Evolutionary conservation across 257 asterid species (phyloP), one percentile per base, ranked within the genome.

Genomic region (Ocimum tenuiflorum): DNA sequence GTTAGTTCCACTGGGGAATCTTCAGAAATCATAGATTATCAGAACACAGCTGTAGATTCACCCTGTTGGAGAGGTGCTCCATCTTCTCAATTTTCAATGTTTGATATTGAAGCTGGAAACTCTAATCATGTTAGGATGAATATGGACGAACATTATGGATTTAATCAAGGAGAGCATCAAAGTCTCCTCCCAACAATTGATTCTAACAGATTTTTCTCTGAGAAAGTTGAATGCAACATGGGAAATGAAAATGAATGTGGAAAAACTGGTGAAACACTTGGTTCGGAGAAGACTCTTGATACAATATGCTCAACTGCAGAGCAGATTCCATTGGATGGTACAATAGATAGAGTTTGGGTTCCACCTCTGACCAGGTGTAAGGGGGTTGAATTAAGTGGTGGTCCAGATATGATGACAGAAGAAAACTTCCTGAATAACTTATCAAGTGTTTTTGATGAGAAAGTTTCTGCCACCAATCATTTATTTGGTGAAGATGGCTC

Each of bases 11-110:
- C 77, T 57, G 85, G 75, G 68, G 71, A 68, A 59, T 82, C 77
- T 74, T 68, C 83, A 15, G 97, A 89, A 71, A 60, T 76, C 63
- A n/a, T 82, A 8, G 95, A 92, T 73, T 80, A 75, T 75, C 82
- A 80, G 62, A 85, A 70, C 80, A 77, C 71, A 10, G 86, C 82
- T 46, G 95, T 77, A 36, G 99, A 94, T 79, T 94, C 99, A 14
- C 99, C 99, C 54, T 94, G 99, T 81, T 94, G 97, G 96, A 94
- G 77, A 82, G 97, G 97, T 52, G 86, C 95, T 48, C 79, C 90
- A 4, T 82, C 85, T 67, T 78, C 89, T 73, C 83, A 70, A 18
- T 69, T 80, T 54, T 72, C 92, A 24, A 47, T 75, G 1, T 62
- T 81, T 56, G 87, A 81, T 71, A 67, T 73, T 59, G 97, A 84